These are phyloP conservation scores for Fusarium ramigenum DNA, from an alignment of 2,329 filamentous ascomycete species.

Conservation along the genomic window DNA sequence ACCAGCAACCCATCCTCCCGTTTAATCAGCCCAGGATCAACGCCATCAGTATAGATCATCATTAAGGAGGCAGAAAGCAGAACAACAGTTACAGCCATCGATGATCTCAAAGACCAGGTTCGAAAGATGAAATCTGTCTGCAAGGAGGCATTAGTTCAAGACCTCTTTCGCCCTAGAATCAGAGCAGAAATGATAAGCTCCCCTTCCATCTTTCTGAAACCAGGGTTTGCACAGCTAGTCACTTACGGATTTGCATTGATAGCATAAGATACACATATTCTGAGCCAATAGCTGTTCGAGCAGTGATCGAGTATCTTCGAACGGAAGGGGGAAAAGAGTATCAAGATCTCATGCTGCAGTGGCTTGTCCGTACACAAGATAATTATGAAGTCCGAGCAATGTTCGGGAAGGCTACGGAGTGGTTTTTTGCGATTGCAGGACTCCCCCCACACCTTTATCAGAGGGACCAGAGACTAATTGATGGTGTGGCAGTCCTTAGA, in stretches of 20 bases:
- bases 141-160: not conserved
- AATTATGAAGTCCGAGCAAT: not conserved
- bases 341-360: not conserved
- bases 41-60: no score
- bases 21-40: no score
- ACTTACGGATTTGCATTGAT: not conserved
- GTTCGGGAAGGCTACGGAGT: not conserved
- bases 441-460: no score
- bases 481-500: not conserved
- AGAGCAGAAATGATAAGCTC: not conserved
- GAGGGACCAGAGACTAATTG: not conserved
- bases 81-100: not conserved
- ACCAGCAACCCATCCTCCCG: no score
- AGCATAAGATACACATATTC: not conserved
- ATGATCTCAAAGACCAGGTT: not conserved
- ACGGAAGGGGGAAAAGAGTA: not conserved
- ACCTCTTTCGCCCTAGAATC: not conserved
- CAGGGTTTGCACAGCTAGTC: not conserved
- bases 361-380: not conserved
- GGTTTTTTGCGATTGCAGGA: not conserved
- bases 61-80: not conserved
- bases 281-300: not conserved
- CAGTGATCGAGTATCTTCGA: not conserved
- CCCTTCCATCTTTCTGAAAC: not conserved
- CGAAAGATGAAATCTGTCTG: not conserved